Evolutionary conservation across 192 early-diverging fungal species (phyloP).

Genomic region (Backusella tarrabulga): DNA sequence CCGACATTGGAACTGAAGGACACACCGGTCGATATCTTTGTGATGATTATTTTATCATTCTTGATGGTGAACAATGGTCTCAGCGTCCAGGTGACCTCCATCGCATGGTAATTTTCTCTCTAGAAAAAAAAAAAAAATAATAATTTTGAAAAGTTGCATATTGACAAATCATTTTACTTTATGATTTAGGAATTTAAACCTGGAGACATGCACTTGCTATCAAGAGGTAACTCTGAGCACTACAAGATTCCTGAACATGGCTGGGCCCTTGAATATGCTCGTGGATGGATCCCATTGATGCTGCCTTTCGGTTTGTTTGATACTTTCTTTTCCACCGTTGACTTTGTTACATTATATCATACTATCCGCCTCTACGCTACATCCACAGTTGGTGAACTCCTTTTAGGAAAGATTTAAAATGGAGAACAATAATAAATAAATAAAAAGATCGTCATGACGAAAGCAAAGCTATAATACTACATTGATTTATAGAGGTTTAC

Average conservation of each 20-base stretch:
- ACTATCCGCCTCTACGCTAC: slow-evolving; percentile 38
- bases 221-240: slow-evolving; percentile 39
- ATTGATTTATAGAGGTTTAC: background rate
- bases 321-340: slow-evolving; percentile 40
- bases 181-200: slow-evolving; percentile 31
- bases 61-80: slow-evolving; percentile 48
- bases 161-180: background rate
- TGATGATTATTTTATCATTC: slow-evolving; percentile 50
- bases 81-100: slow-evolving; percentile 36
- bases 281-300: slow-evolving; percentile 46
- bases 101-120: slow-evolving; percentile 27
- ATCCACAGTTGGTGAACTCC: slow-evolving; percentile 23
- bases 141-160: no score
- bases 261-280: slow-evolving; percentile 47
- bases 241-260: slow-evolving; percentile 46
- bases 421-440: background rate
- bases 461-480: background rate
- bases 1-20: slow-evolving; percentile 46
- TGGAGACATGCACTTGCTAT: slow-evolving; percentile 41
- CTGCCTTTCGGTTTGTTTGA: slow-evolving; percentile 44
- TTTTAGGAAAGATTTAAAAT: slow-evolving; percentile 37
- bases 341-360: slow-evolving; percentile 36
- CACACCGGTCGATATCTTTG: slow-evolving; percentile 41
- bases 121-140: background rate
- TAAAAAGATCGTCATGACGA: background rate